These are phyloP conservation scores for Aspergillus pseudonomiae DNA, from an alignment of 2,329 filamentous ascomycete genomes.

Conservation along the genomic window DNA sequence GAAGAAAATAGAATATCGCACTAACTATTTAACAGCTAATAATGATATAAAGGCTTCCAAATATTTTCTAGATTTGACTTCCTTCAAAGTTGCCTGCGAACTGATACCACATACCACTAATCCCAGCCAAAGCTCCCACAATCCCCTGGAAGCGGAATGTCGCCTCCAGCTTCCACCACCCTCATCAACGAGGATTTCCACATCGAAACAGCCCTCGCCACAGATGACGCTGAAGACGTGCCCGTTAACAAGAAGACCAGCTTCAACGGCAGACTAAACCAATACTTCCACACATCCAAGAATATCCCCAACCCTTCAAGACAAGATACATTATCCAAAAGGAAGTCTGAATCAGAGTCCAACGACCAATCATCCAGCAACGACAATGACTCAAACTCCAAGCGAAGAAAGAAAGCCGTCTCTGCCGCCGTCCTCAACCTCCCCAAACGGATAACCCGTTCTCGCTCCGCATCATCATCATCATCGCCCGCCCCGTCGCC, in stretches of 20 bases:
- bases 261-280: constrained; percentile 41
- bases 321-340: constrained; percentile 2
- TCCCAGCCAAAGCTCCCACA: neutral
- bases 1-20: neutral
- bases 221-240: constrained; percentile 23
- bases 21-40: neutral
- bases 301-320: constrained; percentile 9
- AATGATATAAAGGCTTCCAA: neutral
- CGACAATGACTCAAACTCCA: constrained; percentile 13
- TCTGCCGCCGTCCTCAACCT: neutral
- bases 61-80: neutral
- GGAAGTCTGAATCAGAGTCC: neutral
- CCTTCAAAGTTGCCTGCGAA: neutral
- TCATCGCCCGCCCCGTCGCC: neutral
- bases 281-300: constrained; percentile 33
- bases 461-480: constrained; percentile 15
- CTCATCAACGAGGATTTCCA: neutral
- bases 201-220: neutral
- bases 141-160: constrained; percentile 3
- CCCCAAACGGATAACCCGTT: constrained; percentile 19
- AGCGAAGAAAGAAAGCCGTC: constrained; percentile 16
- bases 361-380: constrained; percentile 1
- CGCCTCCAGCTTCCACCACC: neutral
- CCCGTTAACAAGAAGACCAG: constrained; percentile 38
- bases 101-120: neutral